Conservation (phyloP, 2,329 filamentous ascomycete genomes). For the Penicillium sp. region DNA sequence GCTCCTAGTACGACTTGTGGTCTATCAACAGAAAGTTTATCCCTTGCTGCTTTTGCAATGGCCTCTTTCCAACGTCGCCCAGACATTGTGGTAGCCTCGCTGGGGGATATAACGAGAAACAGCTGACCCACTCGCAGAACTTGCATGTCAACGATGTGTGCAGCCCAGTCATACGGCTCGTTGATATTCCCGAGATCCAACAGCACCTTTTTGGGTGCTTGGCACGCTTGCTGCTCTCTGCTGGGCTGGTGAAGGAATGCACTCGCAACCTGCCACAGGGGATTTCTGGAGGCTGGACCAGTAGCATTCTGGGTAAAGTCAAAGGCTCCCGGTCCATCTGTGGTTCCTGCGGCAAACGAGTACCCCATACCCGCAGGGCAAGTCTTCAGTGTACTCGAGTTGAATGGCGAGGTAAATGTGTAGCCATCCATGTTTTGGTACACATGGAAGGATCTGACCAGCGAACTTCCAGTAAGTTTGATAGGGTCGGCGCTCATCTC, state of each 20-base stretch:
- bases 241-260: slow-evolving; percentile 69
- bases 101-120: slow-evolving; percentile 78
- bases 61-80: slow-evolving; percentile 81
- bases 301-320: slow-evolving; percentile 90
- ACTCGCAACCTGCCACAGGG: slow-evolving; percentile 76
- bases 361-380: slow-evolving; percentile 88
- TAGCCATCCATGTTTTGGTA: slow-evolving; percentile 80
- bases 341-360: slow-evolving; percentile 88
- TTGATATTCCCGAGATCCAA: slow-evolving; percentile 83
- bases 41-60: slow-evolving; percentile 56
- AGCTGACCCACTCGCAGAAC: slow-evolving; percentile 80
- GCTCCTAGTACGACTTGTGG: slow-evolving; percentile 82
- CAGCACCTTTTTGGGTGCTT: slow-evolving; percentile 78
- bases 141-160: slow-evolving; percentile 89
- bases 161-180: slow-evolving; percentile 79
- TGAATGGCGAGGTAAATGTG: slow-evolving; percentile 66
- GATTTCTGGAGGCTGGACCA: slow-evolving; percentile 67
- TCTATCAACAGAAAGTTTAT: slow-evolving; percentile 49
- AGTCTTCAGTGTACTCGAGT: slow-evolving; percentile 63
- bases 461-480: slow-evolving; percentile 55
- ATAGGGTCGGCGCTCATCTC: slow-evolving; percentile 46
- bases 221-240: slow-evolving; percentile 69
- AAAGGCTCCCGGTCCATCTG: slow-evolving; percentile 85
- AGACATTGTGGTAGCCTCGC: slow-evolving; percentile 90
- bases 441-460: slow-evolving; percentile 78